A percentile compares a stretch with the other conserved stretches of the same genome.
These are phyloP conservation scores for Dictyophora rubrovolvata DNA, from an alignment of 768 basidiomycete species.

Conservation along the genomic window DNA sequence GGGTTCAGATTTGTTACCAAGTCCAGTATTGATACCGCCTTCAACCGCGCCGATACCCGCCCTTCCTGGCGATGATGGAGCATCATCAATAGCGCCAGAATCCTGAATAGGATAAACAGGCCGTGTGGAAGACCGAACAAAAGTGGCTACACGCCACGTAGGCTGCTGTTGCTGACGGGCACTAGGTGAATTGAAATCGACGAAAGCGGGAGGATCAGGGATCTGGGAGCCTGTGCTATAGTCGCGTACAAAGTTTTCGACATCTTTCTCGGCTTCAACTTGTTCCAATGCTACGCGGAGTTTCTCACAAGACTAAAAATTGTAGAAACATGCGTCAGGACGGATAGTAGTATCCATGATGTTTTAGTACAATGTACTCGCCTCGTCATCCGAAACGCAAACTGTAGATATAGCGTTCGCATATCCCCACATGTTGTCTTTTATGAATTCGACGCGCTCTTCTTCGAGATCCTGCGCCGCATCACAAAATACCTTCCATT, in stretches of 20 bases:
- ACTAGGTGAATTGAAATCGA: conserved; percentile 55
- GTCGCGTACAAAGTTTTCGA: conserved; percentile 79
- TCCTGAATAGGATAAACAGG: conserved; percentile 23
- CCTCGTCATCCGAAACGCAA: conserved; percentile 93
- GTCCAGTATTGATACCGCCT: conserved; percentile 14
- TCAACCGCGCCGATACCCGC: conserved; percentile 65
- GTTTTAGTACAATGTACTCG: conserved; percentile 25
- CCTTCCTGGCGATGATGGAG: conserved; percentile 37
- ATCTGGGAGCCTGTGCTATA: conserved; percentile 85
- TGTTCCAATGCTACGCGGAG: conserved; percentile 80
- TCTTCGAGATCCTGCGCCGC: conserved; percentile 94
- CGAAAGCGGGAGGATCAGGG: conserved; percentile 78
- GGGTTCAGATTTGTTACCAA: neutral
- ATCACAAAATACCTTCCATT: conserved; percentile 94
- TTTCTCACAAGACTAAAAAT: conserved; percentile 81
- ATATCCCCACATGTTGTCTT: conserved; percentile 92
- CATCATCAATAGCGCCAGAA: conserved; percentile 33
- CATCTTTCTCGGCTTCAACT: conserved; percentile 79
- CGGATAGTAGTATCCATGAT: conserved; percentile 1
- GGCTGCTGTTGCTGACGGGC: conserved; percentile 46
- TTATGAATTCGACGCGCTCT: conserved; percentile 87
- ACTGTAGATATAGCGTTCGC: conserved; percentile 95
- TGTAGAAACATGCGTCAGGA: neutral
- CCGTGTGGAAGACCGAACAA: conserved; percentile 33
- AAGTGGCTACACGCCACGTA: conserved; percentile 48